Percentiles rank a stretch among this genome's conserved stretches.
These are phyloP conservation scores for Pseudocercospora fijiensis DNA, from an alignment of 2,329 filamentous ascomycete species.

Conservation along the genomic window DNA sequence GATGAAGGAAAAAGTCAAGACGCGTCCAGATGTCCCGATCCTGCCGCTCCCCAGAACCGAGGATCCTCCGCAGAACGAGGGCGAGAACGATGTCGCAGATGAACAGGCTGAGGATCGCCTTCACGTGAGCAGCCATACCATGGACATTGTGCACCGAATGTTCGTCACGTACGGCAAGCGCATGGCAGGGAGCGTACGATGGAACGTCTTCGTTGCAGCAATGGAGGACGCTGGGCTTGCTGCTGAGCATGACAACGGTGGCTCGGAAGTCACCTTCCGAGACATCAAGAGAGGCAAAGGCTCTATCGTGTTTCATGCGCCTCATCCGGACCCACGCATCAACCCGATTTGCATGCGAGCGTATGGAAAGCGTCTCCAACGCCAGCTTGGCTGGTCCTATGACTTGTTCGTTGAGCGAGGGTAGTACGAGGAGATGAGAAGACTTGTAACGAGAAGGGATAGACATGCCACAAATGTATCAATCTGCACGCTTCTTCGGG, in stretches of 20 bases:
- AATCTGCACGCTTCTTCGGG: too few species aligned
- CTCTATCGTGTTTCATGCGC: slow-evolving; percentile 9
- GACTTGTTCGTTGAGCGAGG: slow-evolving; percentile 6
- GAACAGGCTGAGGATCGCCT: neutral
- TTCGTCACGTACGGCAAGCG: slow-evolving; percentile 11
- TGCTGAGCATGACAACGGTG: neutral
- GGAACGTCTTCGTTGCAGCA: slow-evolving; percentile 9
- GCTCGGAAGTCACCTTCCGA: slow-evolving; percentile 5
- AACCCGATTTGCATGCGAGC: slow-evolving; percentile 10
- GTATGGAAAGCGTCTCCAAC: slow-evolving; percentile 6
- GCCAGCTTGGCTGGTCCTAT: slow-evolving; percentile 1
- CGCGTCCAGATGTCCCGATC: neutral
- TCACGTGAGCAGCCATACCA: neutral
- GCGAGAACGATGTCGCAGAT: too few species aligned
- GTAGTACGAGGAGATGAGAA: neutral
- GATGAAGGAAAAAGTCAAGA: slow-evolving; percentile 11
- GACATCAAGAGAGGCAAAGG: slow-evolving; percentile 2
- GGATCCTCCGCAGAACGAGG: too few species aligned
- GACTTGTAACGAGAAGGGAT: too few species aligned
- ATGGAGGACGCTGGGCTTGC: slow-evolving; percentile 4
- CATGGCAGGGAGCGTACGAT: slow-evolving; percentile 2
- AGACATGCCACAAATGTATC: too few species aligned
- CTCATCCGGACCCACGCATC: neutral
- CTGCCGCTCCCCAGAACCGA: too few species aligned
- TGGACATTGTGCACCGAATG: slow-evolving; percentile 10